These are phyloP conservation scores for Bretziella fagacearum DNA, from an alignment of 2,329 filamentous ascomycete species.

Conservation along the genomic window DNA sequence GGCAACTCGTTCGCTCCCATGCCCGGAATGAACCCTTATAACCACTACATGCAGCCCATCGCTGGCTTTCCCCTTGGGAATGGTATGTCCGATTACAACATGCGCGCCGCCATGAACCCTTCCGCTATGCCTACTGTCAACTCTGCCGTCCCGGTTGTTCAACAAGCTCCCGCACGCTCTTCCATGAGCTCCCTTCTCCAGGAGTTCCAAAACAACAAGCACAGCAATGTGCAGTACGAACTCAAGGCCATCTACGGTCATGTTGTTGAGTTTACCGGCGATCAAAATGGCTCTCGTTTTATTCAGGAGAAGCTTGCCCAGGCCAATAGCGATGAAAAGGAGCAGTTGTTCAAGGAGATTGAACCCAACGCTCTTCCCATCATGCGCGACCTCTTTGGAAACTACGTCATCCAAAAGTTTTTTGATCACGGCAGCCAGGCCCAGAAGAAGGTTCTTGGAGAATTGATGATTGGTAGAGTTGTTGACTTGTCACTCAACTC, in stretches of 20 bases:
- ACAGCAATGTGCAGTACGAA: slow-evolving; percentile 57
- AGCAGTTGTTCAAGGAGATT: slow-evolving; percentile 76
- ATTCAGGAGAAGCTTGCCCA: slow-evolving; percentile 85
- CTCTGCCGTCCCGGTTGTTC: not conserved
- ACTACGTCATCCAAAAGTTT: slow-evolving; percentile 96
- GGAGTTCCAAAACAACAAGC: slow-evolving; percentile 61
- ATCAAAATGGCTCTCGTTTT: slow-evolving; percentile 88
- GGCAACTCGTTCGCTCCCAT: too few relatives aligned
- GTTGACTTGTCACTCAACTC: slow-evolving; percentile 65
- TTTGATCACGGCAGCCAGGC: slow-evolving; percentile 90
- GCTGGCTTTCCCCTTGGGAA: too few relatives aligned
- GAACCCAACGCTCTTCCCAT: slow-evolving; percentile 67
- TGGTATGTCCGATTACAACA: not conserved
- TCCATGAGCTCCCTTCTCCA: slow-evolving; percentile 48
- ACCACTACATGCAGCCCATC: not conserved
- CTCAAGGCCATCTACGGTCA: slow-evolving; percentile 76
- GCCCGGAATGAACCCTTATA: not conserved
- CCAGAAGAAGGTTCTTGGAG: slow-evolving; percentile 76
- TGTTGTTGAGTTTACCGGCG: slow-evolving; percentile 86
- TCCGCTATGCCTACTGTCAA: not conserved
- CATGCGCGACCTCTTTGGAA: slow-evolving; percentile 94
- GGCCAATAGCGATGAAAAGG: slow-evolving; percentile 92
- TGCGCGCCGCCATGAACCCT: not conserved
- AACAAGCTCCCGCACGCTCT: slow-evolving; percentile 24
- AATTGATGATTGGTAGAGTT: slow-evolving; percentile 76